Conservation (phyloP, 2,329 filamentous ascomycete species). For the Coniosporium tulheliwenetii region DNA sequence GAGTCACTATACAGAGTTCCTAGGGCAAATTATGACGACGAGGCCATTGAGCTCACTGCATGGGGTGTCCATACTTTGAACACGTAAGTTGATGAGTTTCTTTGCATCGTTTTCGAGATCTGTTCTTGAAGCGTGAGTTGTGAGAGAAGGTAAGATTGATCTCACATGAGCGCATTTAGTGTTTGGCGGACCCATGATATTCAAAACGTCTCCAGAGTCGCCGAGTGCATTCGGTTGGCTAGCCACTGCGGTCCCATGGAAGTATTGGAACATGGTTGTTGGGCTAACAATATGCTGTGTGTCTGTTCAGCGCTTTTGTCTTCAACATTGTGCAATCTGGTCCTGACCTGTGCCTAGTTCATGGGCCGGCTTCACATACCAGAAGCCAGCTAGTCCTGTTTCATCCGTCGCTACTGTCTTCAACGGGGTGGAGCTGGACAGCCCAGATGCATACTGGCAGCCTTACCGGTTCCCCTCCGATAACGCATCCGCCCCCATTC, state of each 20-base stretch:
- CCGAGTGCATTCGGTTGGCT: too few species aligned
- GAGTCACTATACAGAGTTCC: slow-evolving; percentile 5
- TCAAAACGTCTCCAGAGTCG: too few species aligned
- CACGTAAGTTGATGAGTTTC: slow-evolving; percentile 4
- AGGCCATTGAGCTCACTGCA: slow-evolving; percentile 6
- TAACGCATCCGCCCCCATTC: slow-evolving; percentile 3
- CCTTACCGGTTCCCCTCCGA: slow-evolving; percentile 10
- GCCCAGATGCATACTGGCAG: slow-evolving; percentile 7
- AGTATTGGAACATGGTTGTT: too few species aligned
- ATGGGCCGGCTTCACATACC: slow-evolving; percentile 10
- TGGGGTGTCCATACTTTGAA: slow-evolving; percentile 9
- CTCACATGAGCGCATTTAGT: too few species aligned
- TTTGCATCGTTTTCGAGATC: too few species aligned
- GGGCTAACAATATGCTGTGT: too few species aligned
- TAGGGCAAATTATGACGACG: slow-evolving; percentile 1
- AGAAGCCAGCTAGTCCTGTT: slow-evolving; percentile 8
- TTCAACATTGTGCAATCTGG: background rate
- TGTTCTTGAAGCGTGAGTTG: too few species aligned
- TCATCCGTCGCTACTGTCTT: slow-evolving; percentile 5
- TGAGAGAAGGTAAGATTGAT: too few species aligned
- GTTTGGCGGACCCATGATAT: too few species aligned
- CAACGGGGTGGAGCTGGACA: slow-evolving; percentile 6
- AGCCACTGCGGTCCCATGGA: too few species aligned
- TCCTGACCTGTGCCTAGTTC: slow-evolving; percentile 3
- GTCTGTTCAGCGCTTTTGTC: background rate